Evolutionary conservation across 345 rosid species (phyloP).

Genomic region (Melastoma malabathricum): DNA sequence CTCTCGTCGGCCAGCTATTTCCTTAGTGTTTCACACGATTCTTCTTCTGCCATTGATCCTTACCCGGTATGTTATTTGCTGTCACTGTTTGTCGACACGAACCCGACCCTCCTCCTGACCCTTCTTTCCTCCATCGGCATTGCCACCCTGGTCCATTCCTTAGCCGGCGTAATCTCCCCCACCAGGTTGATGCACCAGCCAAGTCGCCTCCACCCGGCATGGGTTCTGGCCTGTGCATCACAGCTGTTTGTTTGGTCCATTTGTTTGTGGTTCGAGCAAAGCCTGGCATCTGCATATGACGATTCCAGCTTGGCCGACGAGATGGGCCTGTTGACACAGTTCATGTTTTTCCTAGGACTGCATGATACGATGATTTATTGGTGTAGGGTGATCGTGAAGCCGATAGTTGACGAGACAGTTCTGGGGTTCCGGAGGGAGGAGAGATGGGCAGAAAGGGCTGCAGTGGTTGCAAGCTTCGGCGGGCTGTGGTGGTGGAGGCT

Average conservation of each 20-base stretch:
- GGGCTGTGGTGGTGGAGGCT: conserved; percentile 25
- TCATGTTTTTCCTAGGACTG: conserved; percentile 11
- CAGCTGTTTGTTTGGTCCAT: conserved; percentile 10
- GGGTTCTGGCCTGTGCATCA: conserved; percentile 10
- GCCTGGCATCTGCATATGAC: conserved; percentile 7
- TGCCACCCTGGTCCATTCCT: conserved; percentile 13
- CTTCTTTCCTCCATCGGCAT: conserved; percentile 10
- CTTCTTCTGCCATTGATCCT: not conserved
- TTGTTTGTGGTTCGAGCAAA: conserved; percentile 7
- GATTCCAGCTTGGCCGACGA: not conserved
- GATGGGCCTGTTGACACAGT: conserved; percentile 2
- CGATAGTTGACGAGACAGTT: conserved; percentile 15
- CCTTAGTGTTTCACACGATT: conserved; percentile 1
- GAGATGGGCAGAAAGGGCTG: conserved; percentile 13
- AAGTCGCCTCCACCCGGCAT: conserved; percentile 4
- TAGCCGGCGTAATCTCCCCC: conserved; percentile 1
- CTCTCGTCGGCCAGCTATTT: conserved; percentile 10
- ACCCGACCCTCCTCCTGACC: conserved; percentile 16
- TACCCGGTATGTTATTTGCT: not conserved
- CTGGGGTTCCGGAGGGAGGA: conserved; percentile 13
- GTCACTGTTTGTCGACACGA: conserved; percentile 8
- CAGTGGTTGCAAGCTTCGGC: conserved; percentile 3
- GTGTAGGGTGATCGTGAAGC: conserved; percentile 14
- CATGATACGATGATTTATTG: conserved; percentile 16
- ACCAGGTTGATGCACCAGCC: not conserved